These are phyloP conservation scores for Eucalyptus curtisii DNA, from an alignment of 345 rosid species.

Conservation along the genomic window DNA sequence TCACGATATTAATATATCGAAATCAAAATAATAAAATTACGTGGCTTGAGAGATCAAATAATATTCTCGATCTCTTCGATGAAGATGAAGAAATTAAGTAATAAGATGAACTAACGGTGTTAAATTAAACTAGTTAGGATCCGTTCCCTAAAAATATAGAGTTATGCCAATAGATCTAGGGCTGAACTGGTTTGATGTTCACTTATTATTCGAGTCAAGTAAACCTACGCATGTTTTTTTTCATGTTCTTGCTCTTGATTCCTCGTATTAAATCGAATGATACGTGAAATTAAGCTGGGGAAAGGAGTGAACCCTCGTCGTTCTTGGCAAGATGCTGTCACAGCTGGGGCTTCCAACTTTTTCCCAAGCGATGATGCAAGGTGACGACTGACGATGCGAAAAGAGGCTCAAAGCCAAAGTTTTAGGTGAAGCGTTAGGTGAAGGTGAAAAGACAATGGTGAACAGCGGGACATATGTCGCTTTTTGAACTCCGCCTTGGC, in stretches of 20 bases:
- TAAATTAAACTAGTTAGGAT: neutral
- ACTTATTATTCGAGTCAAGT: neutral
- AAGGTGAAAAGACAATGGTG: neutral
- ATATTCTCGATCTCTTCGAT: neutral
- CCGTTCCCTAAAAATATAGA: neutral
- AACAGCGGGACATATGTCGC: conserved; percentile 15
- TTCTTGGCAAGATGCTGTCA: neutral
- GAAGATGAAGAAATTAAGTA: neutral
- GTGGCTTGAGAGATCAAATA: neutral
- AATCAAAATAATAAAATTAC: neutral
- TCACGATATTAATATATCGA: neutral
- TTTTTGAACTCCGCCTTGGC: conserved; percentile 2
- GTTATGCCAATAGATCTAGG: neutral
- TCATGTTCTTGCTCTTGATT: neutral
- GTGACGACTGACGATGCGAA: neutral
- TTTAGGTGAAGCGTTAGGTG: conserved; percentile 7
- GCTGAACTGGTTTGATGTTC: neutral
- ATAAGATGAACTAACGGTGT: accelerated
- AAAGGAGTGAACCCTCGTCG: neutral
- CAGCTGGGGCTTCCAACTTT: neutral
- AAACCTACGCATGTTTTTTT: neutral
- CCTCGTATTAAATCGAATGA: neutral
- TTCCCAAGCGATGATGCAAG: neutral
- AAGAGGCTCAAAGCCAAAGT: conserved; percentile 7
- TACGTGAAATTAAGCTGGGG: neutral